Conservation (phyloP, 2,329 filamentous ascomycete species). For the Pseudogymnoascus sp. region DNA sequence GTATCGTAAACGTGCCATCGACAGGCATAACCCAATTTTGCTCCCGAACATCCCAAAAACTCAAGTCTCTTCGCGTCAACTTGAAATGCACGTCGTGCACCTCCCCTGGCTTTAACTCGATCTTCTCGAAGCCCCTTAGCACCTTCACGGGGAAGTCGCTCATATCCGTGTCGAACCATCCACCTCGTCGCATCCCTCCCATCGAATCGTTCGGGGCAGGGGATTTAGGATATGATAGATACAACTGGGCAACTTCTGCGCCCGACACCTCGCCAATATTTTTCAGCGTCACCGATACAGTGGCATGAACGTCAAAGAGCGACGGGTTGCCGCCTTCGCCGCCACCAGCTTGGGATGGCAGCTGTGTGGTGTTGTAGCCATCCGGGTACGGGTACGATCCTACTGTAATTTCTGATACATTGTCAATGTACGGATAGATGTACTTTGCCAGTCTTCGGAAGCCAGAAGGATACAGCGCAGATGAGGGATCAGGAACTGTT, state of each 20-base stretch:
- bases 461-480: conserved; percentile 46
- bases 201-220: conserved; percentile 46
- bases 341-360: conserved; percentile 51
- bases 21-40: conserved; percentile 62
- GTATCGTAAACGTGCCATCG: conserved; percentile 35
- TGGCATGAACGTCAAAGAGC: conserved; percentile 48
- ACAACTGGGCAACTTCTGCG: conserved; percentile 48
- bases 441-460: conserved; percentile 53
- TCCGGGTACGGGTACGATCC: conserved; percentile 32
- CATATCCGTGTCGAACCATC: conserved; percentile 10
- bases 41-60: conserved; percentile 57
- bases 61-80: conserved; percentile 58
- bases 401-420: conserved; percentile 31
- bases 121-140: conserved; percentile 67
- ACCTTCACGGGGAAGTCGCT: conserved; percentile 55
- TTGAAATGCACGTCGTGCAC: conserved; percentile 44
- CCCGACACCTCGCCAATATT: conserved; percentile 49
- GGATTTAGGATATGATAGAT: conserved; percentile 40
- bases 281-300: conserved; percentile 42
- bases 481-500: conserved; percentile 40
- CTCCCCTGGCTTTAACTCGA: conserved; percentile 47
- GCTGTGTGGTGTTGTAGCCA: conserved; percentile 39
- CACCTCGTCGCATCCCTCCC: conserved; percentile 48
- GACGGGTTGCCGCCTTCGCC: conserved; percentile 49
- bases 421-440: conserved; percentile 53